Evolutionary conservation across 2,329 filamentous ascomycete genomes (phyloP), one percentile per base, ranked within the genome.

Genomic region (Pseudogymnoascus sp.): DNA sequence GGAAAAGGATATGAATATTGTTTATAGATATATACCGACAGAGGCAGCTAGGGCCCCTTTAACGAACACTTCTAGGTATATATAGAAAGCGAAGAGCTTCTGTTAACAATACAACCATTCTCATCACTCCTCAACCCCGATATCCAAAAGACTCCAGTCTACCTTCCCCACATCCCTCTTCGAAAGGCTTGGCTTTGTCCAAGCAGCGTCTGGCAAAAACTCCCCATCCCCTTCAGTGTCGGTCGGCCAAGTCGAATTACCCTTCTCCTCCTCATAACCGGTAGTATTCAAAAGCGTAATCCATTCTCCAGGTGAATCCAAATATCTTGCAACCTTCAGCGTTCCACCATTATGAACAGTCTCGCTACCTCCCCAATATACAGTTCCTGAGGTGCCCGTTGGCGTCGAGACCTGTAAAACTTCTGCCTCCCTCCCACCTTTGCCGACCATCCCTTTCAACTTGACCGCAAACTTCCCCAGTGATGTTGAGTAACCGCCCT

Each of bases 1-100:
- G 92, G 92, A 91, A 83, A 76, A 81, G 71, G 69, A 78, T 87
- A 71, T 91, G 71, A 61, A 61, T 57, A 34, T n/a, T 57, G 28
- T 57, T 54, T 31, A 57, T 57, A 57, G n/a, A 34, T 57, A 57
- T 8, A 34, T 57, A 57, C n/a, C 7, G n/a, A 57, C n/a, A 57
- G 28, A 11, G 51, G 51, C 51, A 14, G 14, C 45, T 54, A 16
- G 2, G n/a, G 25, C 28, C 51, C n/a, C 16, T 34, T 34, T 7
- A 19, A 14, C 51, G 10, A 5, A 57, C 21, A 34, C 28, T 34
- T 6, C 28, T 57, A 57, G 51, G 25, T 21, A 57, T 57, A 54
- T 54, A 34, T 57, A 57, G 28, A 34, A 16, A 2, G 51, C 25
- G 28, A 34, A 34, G 51, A 34, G 51, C 25, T 57, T 34, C 28